Evolutionary conservation across 139 green algal species (phyloP), one percentile per base, ranked within the genome.

Genomic region (Raphidocelis subcapitata): DNA sequence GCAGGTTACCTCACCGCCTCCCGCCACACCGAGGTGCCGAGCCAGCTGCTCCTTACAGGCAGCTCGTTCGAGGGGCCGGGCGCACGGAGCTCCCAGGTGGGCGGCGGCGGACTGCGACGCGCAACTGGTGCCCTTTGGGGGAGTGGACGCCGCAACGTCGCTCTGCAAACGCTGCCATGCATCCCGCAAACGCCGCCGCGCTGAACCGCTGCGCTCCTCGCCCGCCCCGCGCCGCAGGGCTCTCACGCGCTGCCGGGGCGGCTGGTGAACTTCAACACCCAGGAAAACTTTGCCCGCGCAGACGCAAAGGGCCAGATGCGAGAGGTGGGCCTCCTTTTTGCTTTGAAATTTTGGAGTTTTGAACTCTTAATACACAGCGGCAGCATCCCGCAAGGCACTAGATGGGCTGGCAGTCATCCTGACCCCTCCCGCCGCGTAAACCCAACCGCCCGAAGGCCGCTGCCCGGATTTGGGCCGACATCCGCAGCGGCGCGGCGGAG

Each of bases 181-280:
- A 29, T 28, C 28, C 66, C 32, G 51, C 66, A 44, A 23, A 36
- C 1, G 3, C 1, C 29, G 24, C 47, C 23, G 21, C 26, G 62
- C 67, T 75, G 69, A 47, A 74, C 44, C 74, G 56, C 67, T 49
- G 57, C 49, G 37, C 36, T 5, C 56, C 51, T 46, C 26, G 33
- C 18, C 20, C 31, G 31, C 26, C 21, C 33, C 3, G 12, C 51
- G 4, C 5, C 71, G 32, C 63, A 78, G 80, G 23, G 31, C 15
- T 29, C 52, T 62, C 68, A 73, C 67, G 64, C 52, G 28, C 41
- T 77, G 5, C 62, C 29, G 3, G 87, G 85, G 10, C 41, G 74
- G 1, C 69, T 93, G n/a, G 54, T 85, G 14, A 84, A 88, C 55
- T 56, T 87, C 49, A 98, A 98, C 86, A 96, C 92, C 0, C 15